These are phyloP conservation scores for Termitomyces titanicus DNA, from an alignment of 768 basidiomycete genomes.

Conservation along the genomic window DNA sequence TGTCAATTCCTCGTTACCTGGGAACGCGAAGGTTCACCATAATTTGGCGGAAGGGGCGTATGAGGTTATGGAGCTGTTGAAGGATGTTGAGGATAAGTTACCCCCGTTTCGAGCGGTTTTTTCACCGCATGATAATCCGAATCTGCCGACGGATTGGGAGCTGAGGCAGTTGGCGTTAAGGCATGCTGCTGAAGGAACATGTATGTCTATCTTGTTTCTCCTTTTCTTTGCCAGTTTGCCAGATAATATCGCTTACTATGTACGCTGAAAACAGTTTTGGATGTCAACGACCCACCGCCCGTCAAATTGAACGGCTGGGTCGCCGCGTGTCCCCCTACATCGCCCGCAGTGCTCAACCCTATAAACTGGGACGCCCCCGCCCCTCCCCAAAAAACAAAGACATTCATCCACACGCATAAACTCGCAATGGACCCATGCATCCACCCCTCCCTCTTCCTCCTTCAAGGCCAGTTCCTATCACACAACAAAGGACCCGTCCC, in stretches of 20 bases:
- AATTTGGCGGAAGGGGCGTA: conserved; percentile 26
- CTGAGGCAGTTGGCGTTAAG: conserved; percentile 29
- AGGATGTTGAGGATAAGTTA: conserved; percentile 35
- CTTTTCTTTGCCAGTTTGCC: no score
- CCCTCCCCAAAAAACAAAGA: conserved; percentile 20
- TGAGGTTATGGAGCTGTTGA: conserved; percentile 35
- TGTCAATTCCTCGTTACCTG: conserved; percentile 25
- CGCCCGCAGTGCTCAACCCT: conserved; percentile 25
- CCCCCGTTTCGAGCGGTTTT: conserved; percentile 50
- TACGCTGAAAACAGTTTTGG: conserved; percentile 21
- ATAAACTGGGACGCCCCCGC: conserved; percentile 23
- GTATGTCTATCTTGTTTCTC: conserved; percentile 23
- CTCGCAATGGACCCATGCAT: conserved; percentile 44
- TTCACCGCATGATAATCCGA: conserved; percentile 48
- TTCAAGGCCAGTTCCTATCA: conserved; percentile 51
- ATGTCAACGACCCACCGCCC: conserved; percentile 26
- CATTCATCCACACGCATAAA: conserved; percentile 45
- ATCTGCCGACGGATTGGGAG: conserved; percentile 33
- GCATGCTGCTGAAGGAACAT: conserved; percentile 33
- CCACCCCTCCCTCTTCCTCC: conserved; percentile 33
- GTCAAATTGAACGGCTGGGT: conserved; percentile 32
- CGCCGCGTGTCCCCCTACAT: conserved; percentile 34
- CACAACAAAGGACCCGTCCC: conserved; percentile 43
- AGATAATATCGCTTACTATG: not conserved
- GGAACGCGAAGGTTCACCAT: conserved; percentile 15